Percentiles rank a stretch among this genome's conserved stretches.
Evolutionary conservation across 306 rosid species (phyloP).

Genomic region (Rubus parviflorus): DNA sequence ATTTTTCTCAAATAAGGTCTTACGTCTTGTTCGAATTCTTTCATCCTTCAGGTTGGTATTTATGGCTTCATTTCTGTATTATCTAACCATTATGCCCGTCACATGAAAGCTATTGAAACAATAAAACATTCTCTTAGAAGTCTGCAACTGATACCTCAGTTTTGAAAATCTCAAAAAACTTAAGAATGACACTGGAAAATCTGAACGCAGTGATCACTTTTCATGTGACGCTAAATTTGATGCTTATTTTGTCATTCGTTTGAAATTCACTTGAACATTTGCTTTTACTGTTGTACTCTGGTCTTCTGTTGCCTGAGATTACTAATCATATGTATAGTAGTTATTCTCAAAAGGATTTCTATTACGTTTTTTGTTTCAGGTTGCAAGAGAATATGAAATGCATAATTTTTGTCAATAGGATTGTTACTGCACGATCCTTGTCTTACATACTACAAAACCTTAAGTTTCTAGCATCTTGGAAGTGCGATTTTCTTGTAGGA

Average conservation of each 20-base stretch:
- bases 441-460: constrained; percentile 64
- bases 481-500: constrained; percentile 79
- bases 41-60: constrained; percentile 71
- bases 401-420: constrained; percentile 88
- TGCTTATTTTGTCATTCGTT: neutral
- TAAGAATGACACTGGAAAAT: neutral
- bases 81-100: constrained; percentile 4
- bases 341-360: neutral
- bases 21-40: constrained; percentile 73
- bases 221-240: neutral
- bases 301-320: neutral
- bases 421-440: constrained; percentile 80
- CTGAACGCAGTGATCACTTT: neutral
- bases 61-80: constrained; percentile 17
- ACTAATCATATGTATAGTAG: neutral
- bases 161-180: neutral
- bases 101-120: neutral
- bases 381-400: constrained; percentile 67
- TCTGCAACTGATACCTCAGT: neutral
- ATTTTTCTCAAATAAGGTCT: constrained; percentile 70
- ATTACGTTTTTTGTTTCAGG: constrained; percentile 48
- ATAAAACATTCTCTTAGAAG: neutral
- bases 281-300: neutral
- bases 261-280: neutral
- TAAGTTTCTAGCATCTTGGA: constrained; percentile 68